phyloP scores from a whole-genome alignment of 2,329 filamentous ascomycete species.

The Aspergillus pseudoviridinutans region DNA sequence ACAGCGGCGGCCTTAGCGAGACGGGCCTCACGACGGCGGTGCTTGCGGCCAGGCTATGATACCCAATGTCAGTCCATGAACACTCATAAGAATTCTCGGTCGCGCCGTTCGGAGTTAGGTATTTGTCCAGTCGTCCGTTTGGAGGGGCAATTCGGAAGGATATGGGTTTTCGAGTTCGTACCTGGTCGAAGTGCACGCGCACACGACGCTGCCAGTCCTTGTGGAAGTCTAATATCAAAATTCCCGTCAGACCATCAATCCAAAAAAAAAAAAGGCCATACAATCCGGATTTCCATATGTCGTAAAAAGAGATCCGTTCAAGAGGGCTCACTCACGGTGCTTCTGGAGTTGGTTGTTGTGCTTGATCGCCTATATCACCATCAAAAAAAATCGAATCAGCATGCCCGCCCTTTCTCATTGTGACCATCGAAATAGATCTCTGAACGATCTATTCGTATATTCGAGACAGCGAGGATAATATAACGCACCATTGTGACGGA shows the following conservation, averaged over 20 bases:
- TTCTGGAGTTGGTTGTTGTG: conserved; percentile 98
- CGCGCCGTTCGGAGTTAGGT: background rate
- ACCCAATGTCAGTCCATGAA: conserved; percentile 31
- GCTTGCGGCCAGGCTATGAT: conserved; percentile 90
- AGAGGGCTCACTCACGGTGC: conserved; percentile 66
- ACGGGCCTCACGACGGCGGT: conserved; percentile 84
- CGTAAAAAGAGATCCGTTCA: conserved; percentile 1
- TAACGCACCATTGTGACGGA: conserved; percentile 50
- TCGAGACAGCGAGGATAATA: conserved; percentile 14
- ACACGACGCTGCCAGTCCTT: conserved; percentile 99
- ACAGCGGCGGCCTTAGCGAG: conserved; percentile 91
- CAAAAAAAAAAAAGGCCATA: conserved; percentile 15
- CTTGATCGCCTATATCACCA: conserved; percentile 77
- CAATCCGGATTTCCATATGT: conserved; percentile 15
- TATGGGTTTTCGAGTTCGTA: conserved; percentile 52
- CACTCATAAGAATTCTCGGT: background rate
- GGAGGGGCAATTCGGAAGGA: conserved; percentile 10
- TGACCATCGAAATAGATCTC: conserved; percentile 1
- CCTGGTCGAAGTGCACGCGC: conserved; percentile 99
- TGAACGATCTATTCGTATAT: conserved; percentile 7
- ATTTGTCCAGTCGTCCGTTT: conserved; percentile 9
- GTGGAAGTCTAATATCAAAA: conserved; percentile 72
- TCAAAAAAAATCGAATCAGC: conserved; percentile 24
- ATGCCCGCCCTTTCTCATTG: conserved; percentile 5
- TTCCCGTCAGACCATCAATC: conserved; percentile 22